Evolutionary conservation across 78 protist species (phyloP).

Genomic region (Dictyostelium brefeldianum): DNA sequence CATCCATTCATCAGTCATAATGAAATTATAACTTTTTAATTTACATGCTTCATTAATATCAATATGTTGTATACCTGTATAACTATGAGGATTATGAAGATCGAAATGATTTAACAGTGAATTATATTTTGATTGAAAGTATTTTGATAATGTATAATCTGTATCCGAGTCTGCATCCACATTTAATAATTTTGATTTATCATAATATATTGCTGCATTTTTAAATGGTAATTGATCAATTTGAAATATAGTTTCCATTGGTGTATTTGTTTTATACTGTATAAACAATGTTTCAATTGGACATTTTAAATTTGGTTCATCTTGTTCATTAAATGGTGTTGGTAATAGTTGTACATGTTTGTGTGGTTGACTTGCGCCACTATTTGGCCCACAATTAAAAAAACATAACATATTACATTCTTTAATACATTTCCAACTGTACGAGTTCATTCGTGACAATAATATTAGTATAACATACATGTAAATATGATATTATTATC

Average conservation of each 20-base stretch:
- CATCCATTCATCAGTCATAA: constrained; percentile 74
- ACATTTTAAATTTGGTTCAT: constrained; percentile 19
- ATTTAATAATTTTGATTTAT: neutral
- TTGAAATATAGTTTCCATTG: constrained; percentile 28
- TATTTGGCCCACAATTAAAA: constrained; percentile 69
- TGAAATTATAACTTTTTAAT: constrained; percentile 64
- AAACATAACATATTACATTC: constrained; percentile 68
- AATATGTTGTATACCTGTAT: neutral
- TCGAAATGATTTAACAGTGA: constrained; percentile 37
- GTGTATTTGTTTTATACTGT: neutral
- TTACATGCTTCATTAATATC: neutral
- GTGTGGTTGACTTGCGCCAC: constrained; percentile 80
- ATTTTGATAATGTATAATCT: neutral
- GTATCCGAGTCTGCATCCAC: neutral
- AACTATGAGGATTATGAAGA: neutral
- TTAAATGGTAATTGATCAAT: constrained; percentile 41
- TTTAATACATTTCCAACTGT: constrained; percentile 66
- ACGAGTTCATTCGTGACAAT: no score
- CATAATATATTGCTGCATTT: constrained; percentile 24
- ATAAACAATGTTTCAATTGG: constrained; percentile 50
- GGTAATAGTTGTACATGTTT: constrained; percentile 60
- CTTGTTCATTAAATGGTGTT: constrained; percentile 36
- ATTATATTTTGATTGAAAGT: constrained; percentile 23
- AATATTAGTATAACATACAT: no score
- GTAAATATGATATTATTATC: no score